phyloP scores from a whole-genome alignment of 139 green algal species.

The Edaphochlamys debaryana region DNA sequence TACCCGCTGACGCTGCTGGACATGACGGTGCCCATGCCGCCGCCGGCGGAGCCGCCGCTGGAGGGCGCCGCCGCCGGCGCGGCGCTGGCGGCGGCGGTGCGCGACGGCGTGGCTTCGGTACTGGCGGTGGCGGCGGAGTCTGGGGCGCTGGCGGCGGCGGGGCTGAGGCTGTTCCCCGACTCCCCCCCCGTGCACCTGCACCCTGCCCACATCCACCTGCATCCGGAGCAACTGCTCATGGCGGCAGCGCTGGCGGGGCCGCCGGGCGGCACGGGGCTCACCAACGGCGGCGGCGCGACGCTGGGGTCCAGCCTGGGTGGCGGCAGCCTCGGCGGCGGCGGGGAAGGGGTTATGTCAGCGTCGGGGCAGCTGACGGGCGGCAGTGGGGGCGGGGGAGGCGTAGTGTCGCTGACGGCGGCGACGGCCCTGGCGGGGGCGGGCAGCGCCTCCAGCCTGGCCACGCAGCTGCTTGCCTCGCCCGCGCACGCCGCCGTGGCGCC shows the following conservation, averaged over 20 bases:
- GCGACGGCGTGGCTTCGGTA: background rate
- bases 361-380: too few species aligned
- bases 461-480: slow-evolving; percentile 27
- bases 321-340: background rate
- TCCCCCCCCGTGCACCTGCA: slow-evolving; percentile 24
- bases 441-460: slow-evolving; percentile 14
- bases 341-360: too few species aligned
- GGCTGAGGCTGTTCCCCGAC: slow-evolving; percentile 24
- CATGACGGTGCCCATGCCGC: slow-evolving; percentile 23
- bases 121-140: background rate
- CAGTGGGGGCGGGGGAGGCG: too few species aligned
- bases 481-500: slow-evolving; percentile 13
- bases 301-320: too few species aligned
- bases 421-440: too few species aligned
- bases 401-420: too few species aligned
- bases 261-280: background rate
- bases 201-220: slow-evolving; percentile 1
- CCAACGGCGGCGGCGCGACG: too few species aligned
- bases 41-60: background rate
- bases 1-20: slow-evolving; percentile 4
- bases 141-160: slow-evolving; percentile 1
- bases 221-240: slow-evolving; percentile 17
- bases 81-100: slow-evolving; percentile 5
- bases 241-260: slow-evolving; percentile 3
- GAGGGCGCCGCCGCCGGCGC: slow-evolving; percentile 10